phyloP scores from a whole-genome alignment of 202 grass and related monocot species.

The Carex arenaria region DNA sequence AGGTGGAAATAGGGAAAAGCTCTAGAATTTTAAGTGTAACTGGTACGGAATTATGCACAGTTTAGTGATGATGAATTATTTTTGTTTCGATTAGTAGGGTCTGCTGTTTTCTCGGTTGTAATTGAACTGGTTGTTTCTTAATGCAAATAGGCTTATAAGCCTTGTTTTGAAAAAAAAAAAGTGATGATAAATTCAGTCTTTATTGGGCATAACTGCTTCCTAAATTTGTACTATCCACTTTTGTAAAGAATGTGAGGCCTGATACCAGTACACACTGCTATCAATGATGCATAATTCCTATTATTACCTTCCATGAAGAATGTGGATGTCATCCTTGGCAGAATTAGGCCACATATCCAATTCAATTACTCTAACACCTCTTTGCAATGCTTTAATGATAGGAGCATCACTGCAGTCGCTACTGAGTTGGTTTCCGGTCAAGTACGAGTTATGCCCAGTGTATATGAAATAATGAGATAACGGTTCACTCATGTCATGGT shows the following conservation, averaged over 20 bases:
- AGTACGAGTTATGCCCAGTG: constrained; percentile 96
- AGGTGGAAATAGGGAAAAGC: background rate
- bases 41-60: background rate
- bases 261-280: background rate
- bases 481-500: constrained; percentile 91
- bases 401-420: constrained; percentile 94
- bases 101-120: too few species aligned
- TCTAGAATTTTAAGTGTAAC: background rate
- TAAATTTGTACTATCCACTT: background rate
- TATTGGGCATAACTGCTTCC: background rate
- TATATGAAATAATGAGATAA: constrained; percentile 92
- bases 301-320: constrained; percentile 92
- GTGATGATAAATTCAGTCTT: background rate
- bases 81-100: too few species aligned
- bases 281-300: background rate
- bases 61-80: background rate
- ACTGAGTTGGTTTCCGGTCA: constrained; percentile 97
- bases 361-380: constrained; percentile 90
- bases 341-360: constrained; percentile 98
- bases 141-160: too few species aligned
- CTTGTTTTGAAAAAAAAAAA: too few species aligned
- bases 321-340: constrained; percentile 80
- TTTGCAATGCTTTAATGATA: constrained; percentile 85
- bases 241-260: background rate
- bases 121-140: too few species aligned